Evolutionary conservation across 2,329 filamentous ascomycete genomes (phyloP), one percentile per base, ranked within the genome.

Genomic region (Penicillium sp.): DNA sequence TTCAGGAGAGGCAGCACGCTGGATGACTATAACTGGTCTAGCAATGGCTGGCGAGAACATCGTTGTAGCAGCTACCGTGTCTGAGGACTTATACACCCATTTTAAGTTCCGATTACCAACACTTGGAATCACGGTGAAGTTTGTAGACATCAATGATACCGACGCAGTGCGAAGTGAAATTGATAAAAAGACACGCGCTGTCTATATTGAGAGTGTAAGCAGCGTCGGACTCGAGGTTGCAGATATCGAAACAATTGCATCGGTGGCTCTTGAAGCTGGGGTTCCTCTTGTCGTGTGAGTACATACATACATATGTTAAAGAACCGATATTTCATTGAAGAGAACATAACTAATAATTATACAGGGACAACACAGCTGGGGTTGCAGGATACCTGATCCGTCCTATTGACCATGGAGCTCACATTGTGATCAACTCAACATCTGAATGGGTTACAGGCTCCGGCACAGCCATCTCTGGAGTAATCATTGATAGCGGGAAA

Each of bases 361-460:
- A 5, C n/a, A 59, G 56, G 20, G 56, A 96, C 78, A 96, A 96
- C 79, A 96, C 91, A 4, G 94, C 96, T 65, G 91, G 91, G 51
- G 91, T 90, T 12, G 91, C 91, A 58, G 91, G 91, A 50, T 96
- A 89, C 80, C 92, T 89, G 69, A 79, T 88, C 63, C 84, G 87
- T 8, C 91, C 91, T 35, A 91, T 96, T 65, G 86, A 91, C 43
- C 88, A 94, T 71, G 91, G 91, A 55, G 91, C 88, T 60, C 91
- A 96, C 70, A 95, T 96, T 59, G 86, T 96, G 38, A 88, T 95
- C 30, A 90, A 96, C 80, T 91, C 87, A 18, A 89, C 90, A 7
- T 95, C 91, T 59, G 95, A 96, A 76, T 96, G 91, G 91, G 95
- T 96, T 60, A 91, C 91, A 58, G 91, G 91, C 50, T 91, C 95